A percentile compares a stretch with the other conserved stretches of the same genome.
These are phyloP conservation scores for Lipomyces starkeyi DNA, from an alignment of 805 yeast genomes.

Conservation along the genomic window DNA sequence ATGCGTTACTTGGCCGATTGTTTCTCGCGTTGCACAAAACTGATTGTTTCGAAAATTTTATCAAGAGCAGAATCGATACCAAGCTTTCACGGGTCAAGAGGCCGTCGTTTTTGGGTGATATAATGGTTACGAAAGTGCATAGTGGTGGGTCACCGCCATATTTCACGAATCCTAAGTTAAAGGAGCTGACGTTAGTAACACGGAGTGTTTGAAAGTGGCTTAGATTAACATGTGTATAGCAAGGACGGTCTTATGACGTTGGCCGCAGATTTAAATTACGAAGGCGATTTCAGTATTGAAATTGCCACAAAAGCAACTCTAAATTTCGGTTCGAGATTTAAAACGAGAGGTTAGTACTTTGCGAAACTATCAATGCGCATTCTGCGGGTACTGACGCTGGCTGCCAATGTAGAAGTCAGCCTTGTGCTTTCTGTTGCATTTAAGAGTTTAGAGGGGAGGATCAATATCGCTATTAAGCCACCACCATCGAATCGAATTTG, in stretches of 20 bases:
- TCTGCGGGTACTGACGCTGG: background rate
- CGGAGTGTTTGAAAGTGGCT: background rate
- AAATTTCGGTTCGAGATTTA: slow-evolving; percentile 75
- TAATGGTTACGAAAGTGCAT: slow-evolving; percentile 70
- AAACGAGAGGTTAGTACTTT: slow-evolving; percentile 50
- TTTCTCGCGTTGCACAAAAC: slow-evolving; percentile 81
- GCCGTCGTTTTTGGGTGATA: slow-evolving; percentile 87
- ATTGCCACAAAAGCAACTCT: slow-evolving; percentile 81
- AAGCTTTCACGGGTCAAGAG: slow-evolving; percentile 79
- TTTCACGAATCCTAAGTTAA: slow-evolving; percentile 71
- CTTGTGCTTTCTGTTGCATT: slow-evolving; percentile 72
- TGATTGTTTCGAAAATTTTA: slow-evolving; percentile 61
- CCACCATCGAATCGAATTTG: slow-evolving; percentile 92
- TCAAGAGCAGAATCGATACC: slow-evolving; percentile 65
- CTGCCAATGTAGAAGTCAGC: slow-evolving; percentile 59
- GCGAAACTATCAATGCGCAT: background rate
- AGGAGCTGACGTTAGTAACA: slow-evolving; percentile 56
- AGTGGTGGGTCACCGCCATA: slow-evolving; percentile 85
- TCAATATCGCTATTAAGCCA: slow-evolving; percentile 73
- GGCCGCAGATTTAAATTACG: slow-evolving; percentile 66
- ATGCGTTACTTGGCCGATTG: slow-evolving; percentile 82
- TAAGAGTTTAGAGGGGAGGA: slow-evolving; percentile 72
- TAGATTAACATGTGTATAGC: slow-evolving; percentile 9
- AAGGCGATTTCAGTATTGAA: slow-evolving; percentile 76
- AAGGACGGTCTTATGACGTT: slow-evolving; percentile 80